phyloP scores from a whole-genome alignment of 1,139 yeast genomes.

The Taphrina pruni region DNA sequence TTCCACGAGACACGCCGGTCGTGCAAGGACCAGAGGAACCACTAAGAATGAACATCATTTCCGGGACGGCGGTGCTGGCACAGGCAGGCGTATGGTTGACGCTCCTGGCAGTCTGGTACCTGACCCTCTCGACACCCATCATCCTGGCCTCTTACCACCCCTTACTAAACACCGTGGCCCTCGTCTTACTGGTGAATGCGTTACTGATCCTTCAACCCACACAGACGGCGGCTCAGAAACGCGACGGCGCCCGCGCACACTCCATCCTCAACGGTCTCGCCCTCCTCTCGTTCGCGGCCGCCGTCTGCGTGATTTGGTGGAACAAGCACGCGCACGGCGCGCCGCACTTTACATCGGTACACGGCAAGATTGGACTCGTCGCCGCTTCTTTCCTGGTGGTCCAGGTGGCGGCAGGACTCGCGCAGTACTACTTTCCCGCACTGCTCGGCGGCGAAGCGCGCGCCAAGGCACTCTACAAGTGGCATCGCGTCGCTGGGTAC shows the following conservation, averaged over 20 bases:
- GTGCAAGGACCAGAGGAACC: constrained; percentile 27
- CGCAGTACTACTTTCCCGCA: constrained; percentile 49
- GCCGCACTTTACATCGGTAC: constrained; percentile 50
- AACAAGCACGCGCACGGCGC: constrained; percentile 48
- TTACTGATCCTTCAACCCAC: constrained; percentile 46
- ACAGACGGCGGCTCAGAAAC: constrained; percentile 47
- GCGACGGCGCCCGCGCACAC: constrained; percentile 49
- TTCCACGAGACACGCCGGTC: constrained; percentile 37
- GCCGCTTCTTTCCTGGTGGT: constrained; percentile 47
- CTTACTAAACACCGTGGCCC: constrained; percentile 41
- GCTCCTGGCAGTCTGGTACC: constrained; percentile 23
- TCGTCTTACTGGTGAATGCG: constrained; percentile 44
- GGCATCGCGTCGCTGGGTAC: constrained; percentile 50
- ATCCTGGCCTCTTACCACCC: constrained; percentile 37
- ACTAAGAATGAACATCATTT: constrained; percentile 30
- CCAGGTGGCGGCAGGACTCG: constrained; percentile 48
- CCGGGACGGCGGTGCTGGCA: constrained; percentile 36
- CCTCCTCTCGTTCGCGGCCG: constrained; percentile 46
- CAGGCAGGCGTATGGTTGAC: constrained; percentile 31
- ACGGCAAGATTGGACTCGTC: constrained; percentile 49
- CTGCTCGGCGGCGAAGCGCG: constrained; percentile 49
- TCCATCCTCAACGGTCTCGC: constrained; percentile 48
- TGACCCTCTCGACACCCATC: constrained; percentile 21
- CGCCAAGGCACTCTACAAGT: constrained; percentile 50
- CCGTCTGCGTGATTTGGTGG: constrained; percentile 48